phyloP scores from a whole-genome alignment of 306 rosid species.

The Sphenostylis stenocarpa region DNA sequence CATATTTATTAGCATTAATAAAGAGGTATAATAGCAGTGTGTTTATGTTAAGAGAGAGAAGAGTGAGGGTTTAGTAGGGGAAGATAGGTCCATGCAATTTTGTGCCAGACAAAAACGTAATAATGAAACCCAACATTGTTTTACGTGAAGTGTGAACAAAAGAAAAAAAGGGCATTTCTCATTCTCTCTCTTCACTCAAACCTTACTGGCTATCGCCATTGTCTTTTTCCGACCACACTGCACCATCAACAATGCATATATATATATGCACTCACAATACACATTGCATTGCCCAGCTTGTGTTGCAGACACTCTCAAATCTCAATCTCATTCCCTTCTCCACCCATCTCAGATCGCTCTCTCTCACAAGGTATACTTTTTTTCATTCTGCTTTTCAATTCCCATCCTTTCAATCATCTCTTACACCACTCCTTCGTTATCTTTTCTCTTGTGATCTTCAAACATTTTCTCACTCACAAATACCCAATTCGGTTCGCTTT shows the following conservation, averaged over 20 bases:
- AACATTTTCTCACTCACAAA: slow-evolving; percentile 5
- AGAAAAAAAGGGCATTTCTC: neutral
- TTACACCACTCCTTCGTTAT: neutral
- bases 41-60: neutral
- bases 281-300: neutral
- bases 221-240: slow-evolving; percentile 20
- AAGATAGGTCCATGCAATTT: neutral
- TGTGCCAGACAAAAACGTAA: neutral
- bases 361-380: slow-evolving; percentile 29
- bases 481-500: neutral
- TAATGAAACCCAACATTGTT: neutral
- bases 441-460: neutral
- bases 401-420: no score
- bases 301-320: neutral
- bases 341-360: slow-evolving; percentile 36
- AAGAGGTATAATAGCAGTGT: no score
- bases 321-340: slow-evolving; percentile 11
- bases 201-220: neutral
- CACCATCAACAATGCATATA: neutral
- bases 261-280: slow-evolving; percentile 10
- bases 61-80: neutral
- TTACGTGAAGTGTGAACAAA: neutral
- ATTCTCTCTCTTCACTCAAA: slow-evolving; percentile 2
- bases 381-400: neutral
- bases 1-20: neutral